phyloP scores from a whole-genome alignment of 164 flowering plant genomes.

The Magnolia kwangsiensis region DNA sequence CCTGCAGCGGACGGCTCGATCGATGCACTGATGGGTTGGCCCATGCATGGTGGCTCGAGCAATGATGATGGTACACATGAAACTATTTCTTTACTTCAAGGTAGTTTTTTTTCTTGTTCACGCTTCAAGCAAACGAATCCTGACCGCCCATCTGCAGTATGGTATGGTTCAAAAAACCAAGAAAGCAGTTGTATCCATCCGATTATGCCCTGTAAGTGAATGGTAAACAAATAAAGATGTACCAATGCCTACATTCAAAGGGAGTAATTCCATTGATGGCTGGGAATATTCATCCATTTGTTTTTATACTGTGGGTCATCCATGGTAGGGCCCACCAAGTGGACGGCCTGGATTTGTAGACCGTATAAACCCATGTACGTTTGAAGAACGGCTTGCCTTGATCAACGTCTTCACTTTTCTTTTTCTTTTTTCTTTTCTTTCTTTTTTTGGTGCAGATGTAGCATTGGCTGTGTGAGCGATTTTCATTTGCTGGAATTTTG shows the following conservation, averaged over 20 bases:
- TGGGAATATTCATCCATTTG: not conserved
- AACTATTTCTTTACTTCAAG: too few relatives aligned
- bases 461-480: not conserved
- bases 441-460: not conserved
- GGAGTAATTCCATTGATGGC: not conserved
- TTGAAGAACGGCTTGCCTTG: not conserved
- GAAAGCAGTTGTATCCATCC: too few relatives aligned
- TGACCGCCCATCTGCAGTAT: too few relatives aligned
- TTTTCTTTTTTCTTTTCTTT: too few relatives aligned
- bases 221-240: too few relatives aligned
- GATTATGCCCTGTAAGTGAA: too few relatives aligned
- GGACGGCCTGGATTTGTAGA: not conserved
- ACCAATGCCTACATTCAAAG: not conserved
- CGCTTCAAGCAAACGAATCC: too few relatives aligned
- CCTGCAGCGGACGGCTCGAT: conserved; percentile 19
- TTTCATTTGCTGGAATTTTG: conserved; percentile 4
- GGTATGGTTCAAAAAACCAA: too few relatives aligned
- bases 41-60: too few relatives aligned
- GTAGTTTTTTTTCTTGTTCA: too few relatives aligned
- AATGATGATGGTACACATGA: too few relatives aligned
- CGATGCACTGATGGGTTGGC: not conserved
- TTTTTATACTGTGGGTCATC: not conserved
- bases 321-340: not conserved
- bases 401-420: not conserved
- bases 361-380: not conserved